Conservation (phyloP, 2,329 filamentous ascomycete species). For the Incumbomyces lentus region DNA sequence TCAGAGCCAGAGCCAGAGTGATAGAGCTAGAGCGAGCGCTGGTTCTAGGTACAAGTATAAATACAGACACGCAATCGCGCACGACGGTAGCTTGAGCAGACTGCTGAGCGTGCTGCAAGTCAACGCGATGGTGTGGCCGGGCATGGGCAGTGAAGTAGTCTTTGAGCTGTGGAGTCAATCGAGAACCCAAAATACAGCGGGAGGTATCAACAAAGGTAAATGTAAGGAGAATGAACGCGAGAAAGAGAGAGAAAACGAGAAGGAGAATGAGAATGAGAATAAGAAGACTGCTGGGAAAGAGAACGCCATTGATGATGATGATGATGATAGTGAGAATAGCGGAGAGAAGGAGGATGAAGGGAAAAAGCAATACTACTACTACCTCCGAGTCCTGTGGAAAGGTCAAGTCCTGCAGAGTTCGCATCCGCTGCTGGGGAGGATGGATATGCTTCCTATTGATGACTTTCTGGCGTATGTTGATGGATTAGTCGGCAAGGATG, state of each 20-base stretch:
- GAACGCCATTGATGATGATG: too few relatives aligned
- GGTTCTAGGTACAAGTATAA: slow-evolving; percentile 15
- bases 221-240: too few relatives aligned
- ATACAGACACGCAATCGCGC: slow-evolving; percentile 69
- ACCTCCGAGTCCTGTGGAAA: slow-evolving; percentile 60
- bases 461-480: slow-evolving; percentile 61
- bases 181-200: too few relatives aligned
- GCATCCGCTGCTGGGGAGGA: slow-evolving; percentile 53
- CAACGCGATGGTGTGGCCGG: slow-evolving; percentile 71
- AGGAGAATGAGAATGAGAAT: too few relatives aligned
- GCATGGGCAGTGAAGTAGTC: slow-evolving; percentile 69
- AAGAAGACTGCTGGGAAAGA: too few relatives aligned
- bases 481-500: slow-evolving; percentile 48
- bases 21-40: too few relatives aligned
- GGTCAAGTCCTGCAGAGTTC: slow-evolving; percentile 58
- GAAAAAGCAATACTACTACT: slow-evolving; percentile 33
- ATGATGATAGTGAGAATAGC: too few relatives aligned
- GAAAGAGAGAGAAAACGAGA: too few relatives aligned
- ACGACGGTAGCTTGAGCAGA: slow-evolving; percentile 62
- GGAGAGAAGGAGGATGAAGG: too few relatives aligned
- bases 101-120: slow-evolving; percentile 61
- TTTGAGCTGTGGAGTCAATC: slow-evolving; percentile 54
- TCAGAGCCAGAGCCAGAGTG: too few relatives aligned
- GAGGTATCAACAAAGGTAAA: too few relatives aligned
- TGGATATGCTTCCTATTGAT: slow-evolving; percentile 62